A percentile compares a stretch with the other conserved stretches of the same genome.
phyloP scores from a whole-genome alignment of 768 basidiomycete species.

The Rhodotorula taiwanensis region DNA sequence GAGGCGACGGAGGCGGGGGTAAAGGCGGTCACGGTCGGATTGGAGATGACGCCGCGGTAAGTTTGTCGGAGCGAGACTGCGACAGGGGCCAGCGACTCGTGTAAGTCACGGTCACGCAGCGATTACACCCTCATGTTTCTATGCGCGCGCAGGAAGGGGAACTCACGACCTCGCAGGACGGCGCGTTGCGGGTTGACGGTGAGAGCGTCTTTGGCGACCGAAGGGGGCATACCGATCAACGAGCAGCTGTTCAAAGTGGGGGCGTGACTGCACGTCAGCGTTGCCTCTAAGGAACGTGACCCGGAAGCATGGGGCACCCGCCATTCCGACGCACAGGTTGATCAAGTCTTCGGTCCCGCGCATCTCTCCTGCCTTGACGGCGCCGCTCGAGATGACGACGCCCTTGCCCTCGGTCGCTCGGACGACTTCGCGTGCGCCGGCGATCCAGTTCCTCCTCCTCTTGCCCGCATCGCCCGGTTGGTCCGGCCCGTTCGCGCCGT shows the following conservation, averaged over 20 bases:
- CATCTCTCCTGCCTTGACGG: conserved; percentile 55
- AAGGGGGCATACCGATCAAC: conserved; percentile 23
- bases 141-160: background rate
- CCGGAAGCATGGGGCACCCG: too few relatives aligned
- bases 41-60: conserved; percentile 36
- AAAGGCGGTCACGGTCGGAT: conserved; percentile 20
- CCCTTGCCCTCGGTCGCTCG: conserved; percentile 76
- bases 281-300: too few relatives aligned
- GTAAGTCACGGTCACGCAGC: background rate
- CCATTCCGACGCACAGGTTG: conserved; percentile 45
- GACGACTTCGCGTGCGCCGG: conserved; percentile 75
- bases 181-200: conserved; percentile 32
- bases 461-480: conserved; percentile 46
- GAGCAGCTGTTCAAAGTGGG: conserved; percentile 34
- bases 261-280: too few relatives aligned
- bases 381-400: conserved; percentile 64
- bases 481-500: too few relatives aligned
- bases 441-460: conserved; percentile 61
- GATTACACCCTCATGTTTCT: background rate
- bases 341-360: conserved; percentile 65
- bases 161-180: conserved; percentile 32
- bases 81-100: background rate
- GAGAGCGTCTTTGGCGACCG: conserved; percentile 29
- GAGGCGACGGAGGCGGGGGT: background rate
- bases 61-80: conserved; percentile 29